phyloP scores from a whole-genome alignment of 257 asterid species.

The Scutellaria minor region DNA sequence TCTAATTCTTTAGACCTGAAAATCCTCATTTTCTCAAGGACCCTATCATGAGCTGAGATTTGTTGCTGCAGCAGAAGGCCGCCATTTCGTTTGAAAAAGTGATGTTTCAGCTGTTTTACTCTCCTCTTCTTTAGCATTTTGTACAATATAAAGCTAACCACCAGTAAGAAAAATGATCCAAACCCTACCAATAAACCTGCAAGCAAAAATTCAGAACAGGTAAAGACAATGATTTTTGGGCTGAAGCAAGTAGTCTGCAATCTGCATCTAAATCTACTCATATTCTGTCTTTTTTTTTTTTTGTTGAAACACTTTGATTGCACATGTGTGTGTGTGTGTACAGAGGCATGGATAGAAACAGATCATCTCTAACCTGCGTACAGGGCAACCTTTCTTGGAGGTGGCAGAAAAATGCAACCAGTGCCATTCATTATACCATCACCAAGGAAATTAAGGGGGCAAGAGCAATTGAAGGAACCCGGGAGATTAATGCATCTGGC shows the following conservation, averaged over 20 bases:
- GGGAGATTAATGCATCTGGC: conserved; percentile 40
- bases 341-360: background rate
- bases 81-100: conserved; percentile 33
- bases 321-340: background rate
- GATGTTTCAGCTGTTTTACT: conserved; percentile 22
- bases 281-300: too few relatives aligned
- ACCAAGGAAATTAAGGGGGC: conserved; percentile 34
- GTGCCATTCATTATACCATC: conserved; percentile 33
- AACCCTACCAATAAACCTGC: conserved; percentile 40
- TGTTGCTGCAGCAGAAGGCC: conserved; percentile 43
- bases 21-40: conserved; percentile 36
- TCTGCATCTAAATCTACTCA: too few relatives aligned
- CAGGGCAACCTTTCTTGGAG: conserved; percentile 8
- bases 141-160: background rate
- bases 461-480: conserved; percentile 38
- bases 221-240: background rate
- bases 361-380: conserved; percentile 29
- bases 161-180: conserved; percentile 30
- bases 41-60: conserved; percentile 21
- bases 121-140: conserved; percentile 42
- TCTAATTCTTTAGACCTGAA: conserved; percentile 41
- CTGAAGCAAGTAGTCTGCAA: too few relatives aligned
- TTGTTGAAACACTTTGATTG: background rate
- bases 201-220: background rate
- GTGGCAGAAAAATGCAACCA: conserved; percentile 39